These are phyloP conservation scores for Paecilomyces fulvus DNA, from an alignment of 2,329 filamentous ascomycete species.

Conservation along the genomic window DNA sequence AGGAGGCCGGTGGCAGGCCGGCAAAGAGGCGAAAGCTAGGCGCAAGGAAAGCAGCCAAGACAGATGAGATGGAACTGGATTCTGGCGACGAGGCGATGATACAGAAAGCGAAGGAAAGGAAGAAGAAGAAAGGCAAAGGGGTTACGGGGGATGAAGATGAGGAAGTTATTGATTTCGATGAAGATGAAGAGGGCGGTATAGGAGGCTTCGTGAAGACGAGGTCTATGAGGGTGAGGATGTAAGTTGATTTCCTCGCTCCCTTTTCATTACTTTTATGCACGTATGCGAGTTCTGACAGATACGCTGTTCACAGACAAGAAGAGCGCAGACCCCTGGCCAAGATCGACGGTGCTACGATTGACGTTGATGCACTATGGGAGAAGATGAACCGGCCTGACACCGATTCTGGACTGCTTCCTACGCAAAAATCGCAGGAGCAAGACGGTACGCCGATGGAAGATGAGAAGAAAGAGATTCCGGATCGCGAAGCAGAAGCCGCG, in stretches of 20 bases:
- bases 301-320: conserved; percentile 28
- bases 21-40: conserved; percentile 31
- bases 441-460: conserved; percentile 7
- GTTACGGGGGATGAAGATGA: conserved; percentile 24
- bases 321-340: conserved; percentile 41
- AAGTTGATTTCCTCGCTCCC: conserved; percentile 10
- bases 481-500: conserved; percentile 5
- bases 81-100: conserved; percentile 52
- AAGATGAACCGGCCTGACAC: conserved; percentile 37
- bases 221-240: conserved; percentile 43
- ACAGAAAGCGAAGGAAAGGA: conserved; percentile 36
- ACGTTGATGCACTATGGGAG: conserved; percentile 48
- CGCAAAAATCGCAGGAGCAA: conserved; percentile 9
- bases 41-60: conserved; percentile 20
- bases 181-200: conserved; percentile 37
- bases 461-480: conserved; percentile 6
- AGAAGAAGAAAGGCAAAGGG: conserved; percentile 21
- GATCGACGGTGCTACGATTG: conserved; percentile 44
- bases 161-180: conserved; percentile 28
- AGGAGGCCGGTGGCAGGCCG: conserved; percentile 22
- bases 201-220: conserved; percentile 47
- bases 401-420: conserved; percentile 5
- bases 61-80: conserved; percentile 32
- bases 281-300: conserved; percentile 1
- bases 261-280: background rate